Base-by-base conservation (phyloP, 2,329 filamentous ascomycete species). In the Hypoxylon rubiginosum region DNA sequence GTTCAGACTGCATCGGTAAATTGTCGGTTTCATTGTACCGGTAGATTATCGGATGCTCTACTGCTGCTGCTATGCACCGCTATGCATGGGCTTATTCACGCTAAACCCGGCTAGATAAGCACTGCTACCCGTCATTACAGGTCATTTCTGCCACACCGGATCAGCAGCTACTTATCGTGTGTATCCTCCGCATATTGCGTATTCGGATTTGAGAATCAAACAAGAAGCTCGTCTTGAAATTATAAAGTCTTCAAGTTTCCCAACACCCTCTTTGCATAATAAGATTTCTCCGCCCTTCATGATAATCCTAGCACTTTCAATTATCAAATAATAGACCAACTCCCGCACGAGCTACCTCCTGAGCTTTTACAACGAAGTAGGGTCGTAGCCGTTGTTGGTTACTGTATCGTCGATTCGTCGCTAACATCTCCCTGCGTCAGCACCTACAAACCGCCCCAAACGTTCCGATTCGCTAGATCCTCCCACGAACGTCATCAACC, bases 401-500 rank as follows among this genome's bases (percentile, higher is more conserved):
- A 50, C 46, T 32, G 26, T 32, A 28, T 52, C 28, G 30, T 30
- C 26, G n/a, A 3, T 19, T 52, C 28, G 30, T 30, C 26, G n/a
- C n/a, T 19, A 11, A 32, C 17, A 32, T 21, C 17, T 36, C 30
- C 50, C 17, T 43, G 19, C 51, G 15, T 39, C 34, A 41, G 15
- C 39, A 43, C 17, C 39, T 49, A 49, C 24, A 28, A 21, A 11
- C 3, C 13, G 8, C 28, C 36, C 55, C 39, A 51, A 17, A 17
- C 34, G 3, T 13, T 50, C 56, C 53, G 45, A 67, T 64, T 67
- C 32, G 43, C 36, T 34, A 5, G 51, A 52, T 46, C 51, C 48
- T 53, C 55, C 45, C 53, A 61, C 53, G 21, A 36, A 68, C 67
- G 64, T 70, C 67, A 70, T 70, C 55, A 46, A 30, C 53, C 21